Evolutionary conservation across 148 eudicot species (phyloP).

Genomic region (Silene conica): DNA sequence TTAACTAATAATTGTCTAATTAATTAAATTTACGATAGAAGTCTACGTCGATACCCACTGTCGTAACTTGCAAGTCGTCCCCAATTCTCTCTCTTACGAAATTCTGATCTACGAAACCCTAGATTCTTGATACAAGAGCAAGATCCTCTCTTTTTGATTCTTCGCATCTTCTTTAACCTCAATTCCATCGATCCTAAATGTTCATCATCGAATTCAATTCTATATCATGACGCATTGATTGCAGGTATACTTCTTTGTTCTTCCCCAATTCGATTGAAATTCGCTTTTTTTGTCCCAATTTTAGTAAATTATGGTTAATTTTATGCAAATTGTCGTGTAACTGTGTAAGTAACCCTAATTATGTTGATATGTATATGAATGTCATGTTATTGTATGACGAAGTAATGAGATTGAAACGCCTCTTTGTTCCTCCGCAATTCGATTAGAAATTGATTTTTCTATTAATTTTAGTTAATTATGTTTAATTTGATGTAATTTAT

Average conservation of each 20-base stretch:
- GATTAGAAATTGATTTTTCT: background rate
- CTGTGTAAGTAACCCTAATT: no score
- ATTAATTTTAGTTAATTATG: background rate
- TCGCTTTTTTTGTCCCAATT: background rate
- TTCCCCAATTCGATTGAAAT: background rate
- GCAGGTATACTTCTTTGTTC: conserved; percentile 10
- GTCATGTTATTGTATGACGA: background rate
- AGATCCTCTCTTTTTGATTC: background rate
- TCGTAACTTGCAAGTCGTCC: conserved; percentile 1
- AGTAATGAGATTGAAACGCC: background rate
- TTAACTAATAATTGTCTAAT: no score
- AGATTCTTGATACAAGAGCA: background rate
- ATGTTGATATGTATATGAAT: background rate
- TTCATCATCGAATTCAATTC: conserved; percentile 3
- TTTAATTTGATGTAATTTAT: background rate
- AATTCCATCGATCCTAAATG: background rate
- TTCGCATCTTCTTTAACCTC: background rate
- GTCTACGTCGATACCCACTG: background rate
- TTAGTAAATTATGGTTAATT: background rate
- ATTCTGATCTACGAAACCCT: conserved; percentile 25
- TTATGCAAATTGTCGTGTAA: background rate
- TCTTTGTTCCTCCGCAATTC: background rate
- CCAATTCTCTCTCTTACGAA: conserved; percentile 16
- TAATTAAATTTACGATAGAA: no score
- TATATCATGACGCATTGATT: conserved; percentile 14